These are phyloP conservation scores for Nothomitra cinnamomea DNA, from an alignment of 2,329 filamentous ascomycete genomes.

Conservation along the genomic window DNA sequence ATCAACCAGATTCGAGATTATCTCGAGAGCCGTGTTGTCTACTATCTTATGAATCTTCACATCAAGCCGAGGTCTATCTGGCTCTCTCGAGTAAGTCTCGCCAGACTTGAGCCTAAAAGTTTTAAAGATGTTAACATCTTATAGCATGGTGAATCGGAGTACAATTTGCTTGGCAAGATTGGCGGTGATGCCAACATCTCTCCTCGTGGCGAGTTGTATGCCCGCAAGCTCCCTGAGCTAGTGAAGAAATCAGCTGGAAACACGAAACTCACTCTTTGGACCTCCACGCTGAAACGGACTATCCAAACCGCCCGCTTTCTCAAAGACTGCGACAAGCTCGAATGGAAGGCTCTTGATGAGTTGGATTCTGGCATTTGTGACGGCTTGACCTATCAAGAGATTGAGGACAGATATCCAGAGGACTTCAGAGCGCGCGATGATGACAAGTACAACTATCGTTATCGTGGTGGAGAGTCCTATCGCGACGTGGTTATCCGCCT, in stretches of 20 bases:
- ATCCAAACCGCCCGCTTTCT: conserved; percentile 82
- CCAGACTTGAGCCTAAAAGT: not conserved
- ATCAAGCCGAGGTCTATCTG: conserved; percentile 94
- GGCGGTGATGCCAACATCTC: conserved; percentile 85
- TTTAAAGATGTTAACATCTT: conserved; percentile 6
- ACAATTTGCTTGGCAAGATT: conserved; percentile 79
- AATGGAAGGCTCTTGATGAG: conserved; percentile 98
- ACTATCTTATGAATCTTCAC: conserved; percentile 97
- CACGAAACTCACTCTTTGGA: conserved; percentile 53
- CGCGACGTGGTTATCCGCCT: conserved; percentile 94
- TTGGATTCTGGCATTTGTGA: conserved; percentile 94
- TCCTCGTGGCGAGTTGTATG: conserved; percentile 72
- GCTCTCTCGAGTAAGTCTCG: conserved; percentile 62
- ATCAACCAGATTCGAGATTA: conserved; percentile 98
- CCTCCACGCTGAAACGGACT: conserved; percentile 62
- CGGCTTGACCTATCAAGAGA: conserved; percentile 88
- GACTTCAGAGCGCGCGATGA: conserved; percentile 92
- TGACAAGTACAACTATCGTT: conserved; percentile 99
- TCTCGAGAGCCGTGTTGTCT: conserved; percentile 86
- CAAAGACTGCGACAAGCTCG: conserved; percentile 69
- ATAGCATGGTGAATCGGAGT: conserved; percentile 86
- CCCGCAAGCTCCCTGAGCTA: conserved; percentile 65
- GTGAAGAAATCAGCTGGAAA: conserved; percentile 77
- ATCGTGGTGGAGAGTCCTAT: conserved; percentile 88
- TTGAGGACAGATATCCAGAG: conserved; percentile 77